Percentiles rank a stretch among this genome's conserved stretches.
Conservation (phyloP, 1,284 basidiomycete species). For the Ustilago trichophora region DNA sequence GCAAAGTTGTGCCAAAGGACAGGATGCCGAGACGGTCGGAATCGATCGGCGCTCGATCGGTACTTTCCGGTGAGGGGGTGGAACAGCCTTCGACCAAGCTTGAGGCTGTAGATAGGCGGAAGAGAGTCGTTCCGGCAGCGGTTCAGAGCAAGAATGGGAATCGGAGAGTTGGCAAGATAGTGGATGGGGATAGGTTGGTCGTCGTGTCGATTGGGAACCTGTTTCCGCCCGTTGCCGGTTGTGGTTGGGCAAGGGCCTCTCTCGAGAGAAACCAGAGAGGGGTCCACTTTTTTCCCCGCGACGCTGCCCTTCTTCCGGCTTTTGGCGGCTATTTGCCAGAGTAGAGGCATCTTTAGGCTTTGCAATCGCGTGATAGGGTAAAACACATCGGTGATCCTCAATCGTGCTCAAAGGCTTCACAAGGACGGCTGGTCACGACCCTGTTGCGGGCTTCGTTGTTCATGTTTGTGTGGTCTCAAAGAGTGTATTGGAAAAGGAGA, state of each 20-base stretch:
- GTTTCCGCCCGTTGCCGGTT: background rate
- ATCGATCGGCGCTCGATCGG: conserved; percentile 11
- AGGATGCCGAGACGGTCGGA: background rate
- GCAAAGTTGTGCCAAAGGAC: too few relatives aligned
- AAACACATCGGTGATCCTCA: background rate
- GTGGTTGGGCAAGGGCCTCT: too few relatives aligned
- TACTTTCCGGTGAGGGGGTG: conserved; percentile 1
- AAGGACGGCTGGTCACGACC: too few relatives aligned
- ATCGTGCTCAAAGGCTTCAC: background rate
- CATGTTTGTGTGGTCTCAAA: background rate
- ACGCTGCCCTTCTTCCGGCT: conserved; percentile 6
- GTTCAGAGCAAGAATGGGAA: too few relatives aligned
- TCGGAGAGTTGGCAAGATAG: background rate
- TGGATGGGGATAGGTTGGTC: background rate
- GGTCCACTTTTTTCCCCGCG: conserved; percentile 24
- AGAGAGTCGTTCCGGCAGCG: conserved; percentile 19
- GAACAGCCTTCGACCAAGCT: too few relatives aligned
- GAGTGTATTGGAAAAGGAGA: too few relatives aligned
- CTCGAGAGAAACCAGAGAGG: too few relatives aligned
- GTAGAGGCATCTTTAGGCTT: too few relatives aligned
- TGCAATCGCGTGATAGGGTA: too few relatives aligned
- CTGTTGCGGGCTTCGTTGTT: background rate
- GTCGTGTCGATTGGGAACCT: too few relatives aligned
- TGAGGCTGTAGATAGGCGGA: too few relatives aligned
- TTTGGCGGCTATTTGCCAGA: conserved; percentile 37